These are phyloP conservation scores for Turritis glabra DNA, from an alignment of 345 rosid species.

Conservation along the genomic window DNA sequence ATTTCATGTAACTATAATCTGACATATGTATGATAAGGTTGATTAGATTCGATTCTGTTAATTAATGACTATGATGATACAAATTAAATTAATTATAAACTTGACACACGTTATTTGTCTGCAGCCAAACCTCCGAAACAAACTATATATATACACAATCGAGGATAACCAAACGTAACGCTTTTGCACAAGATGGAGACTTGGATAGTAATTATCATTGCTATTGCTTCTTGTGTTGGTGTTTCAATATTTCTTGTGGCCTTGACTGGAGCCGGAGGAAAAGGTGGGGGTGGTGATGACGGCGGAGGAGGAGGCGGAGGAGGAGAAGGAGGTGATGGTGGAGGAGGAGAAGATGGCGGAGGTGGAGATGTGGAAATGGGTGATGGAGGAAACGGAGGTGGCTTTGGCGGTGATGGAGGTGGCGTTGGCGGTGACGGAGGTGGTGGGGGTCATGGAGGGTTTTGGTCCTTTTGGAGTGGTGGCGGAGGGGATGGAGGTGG, in stretches of 20 bases:
- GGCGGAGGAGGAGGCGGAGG: conserved; percentile 2
- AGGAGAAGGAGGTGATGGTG: background rate
- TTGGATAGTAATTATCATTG: conserved; percentile 17
- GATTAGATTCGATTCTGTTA: no score
- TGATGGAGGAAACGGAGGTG: background rate
- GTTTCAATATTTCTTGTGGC: background rate
- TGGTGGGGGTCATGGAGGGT: background rate
- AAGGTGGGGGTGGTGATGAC: conserved; percentile 3
- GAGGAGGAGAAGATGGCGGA: background rate
- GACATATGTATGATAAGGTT: no score
- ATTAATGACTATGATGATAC: no score
- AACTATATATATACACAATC: conserved; percentile 5
- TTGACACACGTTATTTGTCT: conserved; percentile 17
- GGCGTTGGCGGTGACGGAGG: background rate
- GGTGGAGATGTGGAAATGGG: background rate
- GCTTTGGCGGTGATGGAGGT: background rate
- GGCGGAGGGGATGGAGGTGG: background rate
- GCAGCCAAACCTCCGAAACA: background rate
- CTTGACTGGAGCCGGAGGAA: background rate
- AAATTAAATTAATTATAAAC: no score
- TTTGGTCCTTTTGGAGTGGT: conserved; percentile 11
- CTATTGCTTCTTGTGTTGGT: conserved; percentile 12
- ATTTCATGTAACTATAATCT: no score
- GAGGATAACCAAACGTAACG: background rate
- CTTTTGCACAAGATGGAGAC: conserved; percentile 24